A percentile compares a stretch with the other conserved stretches of the same genome.
Evolutionary conservation across 1,284 basidiomycete species (phyloP).

Genomic region (Fomitiporia mediterranea): DNA sequence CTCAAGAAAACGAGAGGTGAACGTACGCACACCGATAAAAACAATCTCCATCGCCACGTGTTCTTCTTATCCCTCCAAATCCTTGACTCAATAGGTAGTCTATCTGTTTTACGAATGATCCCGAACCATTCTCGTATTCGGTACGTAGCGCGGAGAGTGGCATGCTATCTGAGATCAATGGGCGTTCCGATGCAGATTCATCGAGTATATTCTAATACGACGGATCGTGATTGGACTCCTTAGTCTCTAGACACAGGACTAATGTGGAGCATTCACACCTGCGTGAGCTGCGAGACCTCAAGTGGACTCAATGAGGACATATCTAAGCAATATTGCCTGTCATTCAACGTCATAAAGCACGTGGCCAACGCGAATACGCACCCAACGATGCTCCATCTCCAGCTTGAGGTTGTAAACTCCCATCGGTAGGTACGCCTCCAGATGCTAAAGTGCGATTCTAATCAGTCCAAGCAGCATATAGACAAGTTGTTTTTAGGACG

Average conservation of each 20-base stretch:
- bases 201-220: slow-evolving; percentile 47
- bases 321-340: slow-evolving; percentile 24
- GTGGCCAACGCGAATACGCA: too few relatives aligned
- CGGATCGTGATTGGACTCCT: background rate
- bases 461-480: background rate
- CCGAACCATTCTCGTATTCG: slow-evolving; percentile 63
- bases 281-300: slow-evolving; percentile 48
- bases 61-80: slow-evolving; percentile 59
- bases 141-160: slow-evolving; percentile 47
- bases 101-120: slow-evolving; percentile 61
- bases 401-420: background rate
- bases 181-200: slow-evolving; percentile 44
- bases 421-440: background rate
- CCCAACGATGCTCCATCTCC: too few relatives aligned
- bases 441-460: background rate
- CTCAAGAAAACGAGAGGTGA: background rate
- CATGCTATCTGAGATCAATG: slow-evolving; percentile 46
- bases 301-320: slow-evolving; percentile 31
- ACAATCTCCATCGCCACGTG: slow-evolving; percentile 60
- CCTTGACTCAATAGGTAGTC: slow-evolving; percentile 53
- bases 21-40: slow-evolving; percentile 42
- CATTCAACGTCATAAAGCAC: background rate
- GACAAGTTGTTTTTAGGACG: background rate
- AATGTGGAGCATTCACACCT: slow-evolving; percentile 31
- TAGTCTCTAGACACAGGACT: slow-evolving; percentile 8